A percentile compares a stretch with the other conserved stretches of the same genome.
These are phyloP conservation scores for Lanmaoa rubissima DNA, from an alignment of 768 basidiomycete genomes.

Conservation along the genomic window DNA sequence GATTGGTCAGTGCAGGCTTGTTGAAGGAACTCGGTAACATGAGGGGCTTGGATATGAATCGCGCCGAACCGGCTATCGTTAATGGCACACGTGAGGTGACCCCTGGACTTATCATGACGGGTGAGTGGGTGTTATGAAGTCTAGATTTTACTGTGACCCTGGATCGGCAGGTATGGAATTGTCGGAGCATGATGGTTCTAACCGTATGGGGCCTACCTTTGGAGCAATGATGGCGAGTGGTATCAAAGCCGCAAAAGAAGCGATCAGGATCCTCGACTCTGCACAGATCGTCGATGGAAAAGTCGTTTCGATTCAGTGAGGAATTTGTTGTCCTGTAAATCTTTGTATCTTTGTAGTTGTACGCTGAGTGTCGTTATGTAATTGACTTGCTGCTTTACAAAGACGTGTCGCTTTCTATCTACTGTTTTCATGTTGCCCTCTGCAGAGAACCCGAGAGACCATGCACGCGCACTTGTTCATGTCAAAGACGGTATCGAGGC, in stretches of 20 bases:
- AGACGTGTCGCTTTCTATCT: neutral
- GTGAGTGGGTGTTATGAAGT: constrained; percentile 35
- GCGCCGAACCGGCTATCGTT: constrained; percentile 79
- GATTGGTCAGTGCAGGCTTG: constrained; percentile 73
- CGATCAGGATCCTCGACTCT: constrained; percentile 50
- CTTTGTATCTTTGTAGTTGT: neutral
- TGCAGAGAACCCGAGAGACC: constrained; percentile 47
- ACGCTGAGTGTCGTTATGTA: constrained; percentile 6
- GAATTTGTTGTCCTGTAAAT: neutral
- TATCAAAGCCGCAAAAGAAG: constrained; percentile 68
- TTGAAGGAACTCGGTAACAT: constrained; percentile 75
- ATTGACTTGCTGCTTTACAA: neutral
- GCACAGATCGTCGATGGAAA: constrained; percentile 53
- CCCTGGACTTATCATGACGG: constrained; percentile 73
- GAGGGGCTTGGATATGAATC: constrained; percentile 78
- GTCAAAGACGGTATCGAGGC: constrained; percentile 72
- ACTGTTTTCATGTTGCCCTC: constrained; percentile 38
- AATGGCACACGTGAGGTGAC: constrained; percentile 74
- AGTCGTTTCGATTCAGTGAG: constrained; percentile 39
- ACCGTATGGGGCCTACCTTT: constrained; percentile 78
- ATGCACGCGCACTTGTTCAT: constrained; percentile 62
- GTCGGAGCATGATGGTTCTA: constrained; percentile 75
- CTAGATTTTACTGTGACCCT: neutral
- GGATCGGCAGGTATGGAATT: constrained; percentile 69
- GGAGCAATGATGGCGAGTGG: constrained; percentile 80